phyloP scores from a whole-genome alignment of 805 yeast genomes.

The Kregervanrija pseudodelftensis region DNA sequence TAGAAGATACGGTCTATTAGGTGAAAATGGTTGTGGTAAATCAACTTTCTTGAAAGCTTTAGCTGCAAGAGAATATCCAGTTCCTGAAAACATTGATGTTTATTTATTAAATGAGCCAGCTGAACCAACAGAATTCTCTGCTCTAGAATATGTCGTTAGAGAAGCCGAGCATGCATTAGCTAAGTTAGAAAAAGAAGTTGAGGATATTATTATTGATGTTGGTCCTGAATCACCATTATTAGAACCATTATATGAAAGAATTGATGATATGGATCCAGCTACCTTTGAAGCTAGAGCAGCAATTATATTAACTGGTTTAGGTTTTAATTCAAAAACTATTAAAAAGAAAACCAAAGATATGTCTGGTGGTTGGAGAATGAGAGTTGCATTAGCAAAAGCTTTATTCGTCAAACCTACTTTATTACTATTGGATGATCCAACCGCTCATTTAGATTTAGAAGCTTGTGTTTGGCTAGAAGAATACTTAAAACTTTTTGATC shows the following conservation, averaged over 20 bases:
- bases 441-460: conserved; percentile 98
- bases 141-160: conserved; percentile 91
- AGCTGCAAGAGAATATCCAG: conserved; percentile 94
- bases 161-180: conserved; percentile 94
- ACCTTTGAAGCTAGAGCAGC: conserved; percentile 98
- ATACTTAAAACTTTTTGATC: conserved; percentile 89
- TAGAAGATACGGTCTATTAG: conserved; percentile 93
- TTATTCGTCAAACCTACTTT: conserved; percentile 96
- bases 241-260: conserved; percentile 89
- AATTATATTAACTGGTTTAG: conserved; percentile 90
- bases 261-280: conserved; percentile 91
- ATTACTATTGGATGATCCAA: conserved; percentile 93
- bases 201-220: conserved; percentile 78
- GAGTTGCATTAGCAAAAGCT: conserved; percentile 97
- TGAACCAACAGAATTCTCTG: conserved; percentile 84
- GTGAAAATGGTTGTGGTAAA: conserved; percentile 99
- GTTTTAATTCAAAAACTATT: conserved; percentile 83
- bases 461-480: conserved; percentile 99
- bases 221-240: conserved; percentile 89
- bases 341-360: conserved; percentile 93
- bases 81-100: conserved; percentile 86
- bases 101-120: conserved; percentile 97
- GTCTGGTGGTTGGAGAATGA: conserved; percentile 99
- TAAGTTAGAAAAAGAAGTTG: conserved; percentile 85
- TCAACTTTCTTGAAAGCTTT: conserved; percentile 88